Evolutionary conservation across 208 protist species (phyloP), one percentile per base, ranked within the genome.

Genomic region (Leishmania turanica): DNA sequence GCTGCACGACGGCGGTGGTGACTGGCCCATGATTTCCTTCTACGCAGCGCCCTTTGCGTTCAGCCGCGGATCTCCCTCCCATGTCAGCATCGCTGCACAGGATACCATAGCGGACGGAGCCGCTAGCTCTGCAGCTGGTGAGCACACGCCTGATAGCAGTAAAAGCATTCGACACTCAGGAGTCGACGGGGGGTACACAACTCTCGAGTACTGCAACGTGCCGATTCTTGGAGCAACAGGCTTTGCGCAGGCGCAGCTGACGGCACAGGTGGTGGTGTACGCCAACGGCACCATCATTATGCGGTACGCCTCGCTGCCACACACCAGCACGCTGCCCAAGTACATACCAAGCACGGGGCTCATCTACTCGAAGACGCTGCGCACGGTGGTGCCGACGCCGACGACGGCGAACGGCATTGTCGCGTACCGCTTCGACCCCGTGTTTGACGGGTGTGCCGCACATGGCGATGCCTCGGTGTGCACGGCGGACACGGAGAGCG

Each of bases 221-320:
- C 66, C 60, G 47, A 27, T 79, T 65, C 6, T 5, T 15, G 65
- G 49, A 27, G 37, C 3, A 15, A 6, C 42, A 19, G 13, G 9
- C 19, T 58, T 40, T 15, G 37, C 65, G 0, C 9, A 17, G 31
- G 51, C 40, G 3, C 27, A 27, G 37, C 81, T 92, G 58, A 92
- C 81, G 40, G 87, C 89, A 34, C 89, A 92, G 87, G 85, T 92
- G 27, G 80, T 58, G 78, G 79, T 91, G 58, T 88, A 81, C 71
- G 58, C 73, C 0, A 81, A 88, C 75, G 89, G 89, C 53, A 86
- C 83, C 19, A 84, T 92, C 72, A 78, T 92, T 51, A 85, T 92
- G 75, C 87, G 89, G 40, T 92, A 92, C 86, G 58, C 58, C 49
- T n/a, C 79, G n/a, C 69, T 89, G 56, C 84, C 87, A 8, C 27